Evolutionary conservation across 1,139 yeast genomes (phyloP).

Genomic region (Sporopachydermia cereana): DNA sequence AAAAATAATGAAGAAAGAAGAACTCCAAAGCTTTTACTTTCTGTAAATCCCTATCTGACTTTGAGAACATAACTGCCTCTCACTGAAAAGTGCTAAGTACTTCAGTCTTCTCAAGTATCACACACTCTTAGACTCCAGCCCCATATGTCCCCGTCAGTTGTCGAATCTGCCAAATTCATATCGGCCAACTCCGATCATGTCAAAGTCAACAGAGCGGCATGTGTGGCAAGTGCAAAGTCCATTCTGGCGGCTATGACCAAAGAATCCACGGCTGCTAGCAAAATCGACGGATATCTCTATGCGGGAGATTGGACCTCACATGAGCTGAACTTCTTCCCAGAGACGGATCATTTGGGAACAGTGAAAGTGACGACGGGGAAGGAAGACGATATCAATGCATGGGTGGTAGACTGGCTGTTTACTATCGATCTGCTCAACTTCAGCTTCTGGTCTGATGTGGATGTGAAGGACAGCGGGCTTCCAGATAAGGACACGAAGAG

Average conservation of each 20-base stretch:
- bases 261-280: background rate
- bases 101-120: too few relatives aligned
- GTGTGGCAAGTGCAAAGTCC: slow-evolving; percentile 20
- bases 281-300: slow-evolving; percentile 13
- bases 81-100: too few relatives aligned
- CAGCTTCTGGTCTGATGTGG: slow-evolving; percentile 28
- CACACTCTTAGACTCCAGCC: too few relatives aligned
- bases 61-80: too few relatives aligned
- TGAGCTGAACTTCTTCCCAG: slow-evolving; percentile 4
- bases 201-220: slow-evolving; percentile 17
- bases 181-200: slow-evolving; percentile 20
- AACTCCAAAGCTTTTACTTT: too few relatives aligned
- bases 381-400: background rate
- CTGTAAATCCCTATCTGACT: too few relatives aligned
- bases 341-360: slow-evolving; percentile 22
- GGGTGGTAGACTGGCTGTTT: slow-evolving; percentile 29
- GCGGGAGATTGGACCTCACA: slow-evolving; percentile 8
- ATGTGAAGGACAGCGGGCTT: slow-evolving; percentile 22
- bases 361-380: slow-evolving; percentile 6
- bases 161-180: slow-evolving; percentile 19
- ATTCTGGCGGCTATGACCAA: background rate
- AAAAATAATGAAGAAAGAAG: too few relatives aligned
- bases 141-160: background rate
- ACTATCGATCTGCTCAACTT: slow-evolving; percentile 30
- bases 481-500: slow-evolving; percentile 22